These are phyloP conservation scores for Ceratobasidium sp. DNA, from an alignment of 1,284 basidiomycete species.

Conservation along the genomic window DNA sequence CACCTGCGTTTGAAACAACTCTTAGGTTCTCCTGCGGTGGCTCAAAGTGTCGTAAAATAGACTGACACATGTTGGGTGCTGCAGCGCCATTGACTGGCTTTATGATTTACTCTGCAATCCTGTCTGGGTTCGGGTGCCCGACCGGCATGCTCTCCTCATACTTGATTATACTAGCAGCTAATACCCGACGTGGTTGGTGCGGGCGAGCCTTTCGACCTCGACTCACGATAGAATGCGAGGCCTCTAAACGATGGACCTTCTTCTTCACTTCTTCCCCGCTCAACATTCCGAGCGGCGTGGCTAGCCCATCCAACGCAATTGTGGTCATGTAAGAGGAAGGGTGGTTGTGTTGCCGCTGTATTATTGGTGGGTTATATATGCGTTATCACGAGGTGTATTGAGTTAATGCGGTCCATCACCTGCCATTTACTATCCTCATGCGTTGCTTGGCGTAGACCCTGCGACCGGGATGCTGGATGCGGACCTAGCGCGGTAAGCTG, in stretches of 20 bases:
- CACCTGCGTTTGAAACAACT: slow-evolving; percentile 46
- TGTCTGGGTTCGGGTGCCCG: slow-evolving; percentile 48
- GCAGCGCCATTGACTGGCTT: not conserved
- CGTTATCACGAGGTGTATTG: no score
- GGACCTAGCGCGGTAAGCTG: not conserved
- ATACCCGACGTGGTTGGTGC: slow-evolving; percentile 47
- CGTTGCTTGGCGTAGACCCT: not conserved
- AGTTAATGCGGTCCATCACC: no score
- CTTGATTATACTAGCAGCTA: not conserved
- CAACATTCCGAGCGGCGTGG: slow-evolving; percentile 55
- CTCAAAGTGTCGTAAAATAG: not conserved
- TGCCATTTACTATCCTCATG: no score
- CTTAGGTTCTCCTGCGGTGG: slow-evolving; percentile 12
- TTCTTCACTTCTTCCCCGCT: slow-evolving; percentile 54
- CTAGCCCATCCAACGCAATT: slow-evolving; percentile 55
- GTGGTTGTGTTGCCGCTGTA: not conserved
- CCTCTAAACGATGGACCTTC: slow-evolving; percentile 53
- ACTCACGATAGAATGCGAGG: slow-evolving; percentile 51
- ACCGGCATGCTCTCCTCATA: not conserved
- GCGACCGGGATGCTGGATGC: not conserved
- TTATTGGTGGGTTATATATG: not conserved
- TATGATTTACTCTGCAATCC: slow-evolving; percentile 43
- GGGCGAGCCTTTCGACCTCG: slow-evolving; percentile 56
- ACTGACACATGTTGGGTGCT: not conserved
- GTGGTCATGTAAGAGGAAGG: slow-evolving; percentile 48